These are phyloP conservation scores for Cryptococcus sp. DNA, from an alignment of 1,284 basidiomycete genomes.

Conservation along the genomic window DNA sequence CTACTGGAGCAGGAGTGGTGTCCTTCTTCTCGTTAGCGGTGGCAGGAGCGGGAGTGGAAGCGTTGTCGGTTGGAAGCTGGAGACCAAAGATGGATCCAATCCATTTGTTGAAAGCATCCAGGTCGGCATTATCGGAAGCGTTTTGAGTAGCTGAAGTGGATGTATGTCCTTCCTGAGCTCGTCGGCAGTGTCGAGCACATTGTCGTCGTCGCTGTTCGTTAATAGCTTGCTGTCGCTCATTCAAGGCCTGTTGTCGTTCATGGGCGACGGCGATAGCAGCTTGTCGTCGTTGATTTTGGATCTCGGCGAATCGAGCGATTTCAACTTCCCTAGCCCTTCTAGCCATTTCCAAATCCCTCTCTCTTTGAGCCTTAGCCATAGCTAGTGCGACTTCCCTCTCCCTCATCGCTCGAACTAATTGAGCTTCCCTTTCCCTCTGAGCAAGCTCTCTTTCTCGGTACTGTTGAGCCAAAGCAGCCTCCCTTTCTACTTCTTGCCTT, in stretches of 20 bases:
- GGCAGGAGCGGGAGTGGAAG: not conserved
- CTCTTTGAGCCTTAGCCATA: not conserved
- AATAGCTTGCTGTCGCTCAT: slow-evolving; percentile 10
- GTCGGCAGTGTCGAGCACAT: not conserved
- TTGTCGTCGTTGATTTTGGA: slow-evolving; percentile 4
- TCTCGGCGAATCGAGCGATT: slow-evolving; percentile 6
- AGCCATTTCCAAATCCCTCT: not conserved
- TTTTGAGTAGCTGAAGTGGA: not conserved
- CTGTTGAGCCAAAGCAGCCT: slow-evolving; percentile 7
- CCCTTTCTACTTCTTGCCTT: slow-evolving; percentile 17
- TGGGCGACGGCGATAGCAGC: not conserved
- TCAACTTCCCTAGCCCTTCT: not conserved
- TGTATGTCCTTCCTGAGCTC: not conserved
- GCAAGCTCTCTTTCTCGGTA: not conserved
- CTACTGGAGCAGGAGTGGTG: not conserved
- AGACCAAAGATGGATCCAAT: slow-evolving; percentile 38
- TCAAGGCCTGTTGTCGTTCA: slow-evolving; percentile 1
- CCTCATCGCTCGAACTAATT: not conserved
- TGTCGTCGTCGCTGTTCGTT: slow-evolving; percentile 1
- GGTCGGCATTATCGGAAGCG: slow-evolving; percentile 6
- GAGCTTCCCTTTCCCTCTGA: not conserved
- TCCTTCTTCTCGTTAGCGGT: slow-evolving; percentile 1
- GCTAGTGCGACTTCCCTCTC: not conserved
- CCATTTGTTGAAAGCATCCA: slow-evolving; percentile 30
- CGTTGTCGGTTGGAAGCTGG: slow-evolving; percentile 21